Conservation (phyloP, 2,329 filamentous ascomycete species). For the Xylariomycetidae sp. region DNA sequence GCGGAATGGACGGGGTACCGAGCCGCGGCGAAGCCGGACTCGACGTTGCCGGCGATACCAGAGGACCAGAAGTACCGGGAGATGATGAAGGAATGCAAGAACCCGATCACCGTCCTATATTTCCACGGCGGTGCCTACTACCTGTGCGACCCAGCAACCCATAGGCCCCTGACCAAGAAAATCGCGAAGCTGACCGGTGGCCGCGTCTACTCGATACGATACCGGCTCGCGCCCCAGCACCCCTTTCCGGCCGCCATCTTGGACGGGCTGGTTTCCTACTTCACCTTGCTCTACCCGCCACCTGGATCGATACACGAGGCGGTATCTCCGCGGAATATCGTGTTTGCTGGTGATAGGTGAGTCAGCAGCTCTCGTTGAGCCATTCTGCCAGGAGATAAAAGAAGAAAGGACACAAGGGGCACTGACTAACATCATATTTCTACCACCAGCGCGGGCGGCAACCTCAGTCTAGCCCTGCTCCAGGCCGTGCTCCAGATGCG, state of each 20-base stretch:
- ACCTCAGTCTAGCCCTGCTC: conserved; percentile 61
- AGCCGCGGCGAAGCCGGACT: conserved; percentile 43
- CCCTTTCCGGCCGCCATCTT: conserved; percentile 71
- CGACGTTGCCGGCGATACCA: conserved; percentile 49
- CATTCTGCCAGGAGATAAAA: too few species aligned
- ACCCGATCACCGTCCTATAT: conserved; percentile 62
- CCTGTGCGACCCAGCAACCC: conserved; percentile 64
- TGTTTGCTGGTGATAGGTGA: conserved; percentile 66
- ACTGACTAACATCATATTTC: neutral
- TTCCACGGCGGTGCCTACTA: conserved; percentile 75
- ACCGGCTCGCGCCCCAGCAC: conserved; percentile 69
- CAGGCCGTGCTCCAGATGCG: conserved; percentile 64
- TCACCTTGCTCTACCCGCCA: conserved; percentile 68
- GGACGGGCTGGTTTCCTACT: conserved; percentile 68
- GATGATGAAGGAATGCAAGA: conserved; percentile 64
- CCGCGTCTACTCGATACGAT: conserved; percentile 67
- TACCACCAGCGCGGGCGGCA: conserved; percentile 64
- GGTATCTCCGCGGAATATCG: conserved; percentile 60
- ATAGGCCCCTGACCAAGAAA: conserved; percentile 53
- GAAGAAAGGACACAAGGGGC: too few species aligned
- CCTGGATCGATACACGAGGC: conserved; percentile 61
- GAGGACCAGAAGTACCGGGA: conserved; percentile 61
- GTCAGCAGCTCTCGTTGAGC: too few species aligned
- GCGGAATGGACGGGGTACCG: conserved; percentile 76
- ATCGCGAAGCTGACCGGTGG: conserved; percentile 65